Percentiles rank a stretch among this genome's conserved stretches.
These are phyloP conservation scores for Silene conica DNA, from an alignment of 148 eudicot genomes.

Conservation along the genomic window DNA sequence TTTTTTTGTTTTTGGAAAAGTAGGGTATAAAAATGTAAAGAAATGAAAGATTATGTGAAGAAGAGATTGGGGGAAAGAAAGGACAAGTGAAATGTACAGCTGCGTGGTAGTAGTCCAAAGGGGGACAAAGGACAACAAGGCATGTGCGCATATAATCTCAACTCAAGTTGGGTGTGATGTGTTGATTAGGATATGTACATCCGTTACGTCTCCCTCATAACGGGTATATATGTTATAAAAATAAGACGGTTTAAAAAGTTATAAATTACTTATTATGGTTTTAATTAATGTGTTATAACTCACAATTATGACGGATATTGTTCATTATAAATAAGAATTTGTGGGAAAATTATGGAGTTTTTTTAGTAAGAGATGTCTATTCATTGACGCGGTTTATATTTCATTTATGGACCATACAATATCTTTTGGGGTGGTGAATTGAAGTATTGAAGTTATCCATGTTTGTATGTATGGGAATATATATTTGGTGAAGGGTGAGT, in stretches of 20 bases:
- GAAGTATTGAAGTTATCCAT: neutral
- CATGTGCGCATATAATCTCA: slow-evolving; percentile 14
- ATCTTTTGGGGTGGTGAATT: neutral
- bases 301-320: too few relatives aligned
- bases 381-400: slow-evolving; percentile 3
- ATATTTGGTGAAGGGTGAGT: neutral
- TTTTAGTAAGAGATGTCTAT: neutral
- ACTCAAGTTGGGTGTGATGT: neutral
- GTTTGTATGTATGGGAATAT: neutral
- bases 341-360: neutral
- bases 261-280: too few relatives aligned
- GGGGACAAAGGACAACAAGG: slow-evolving; percentile 14
- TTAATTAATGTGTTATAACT: too few relatives aligned
- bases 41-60: neutral
- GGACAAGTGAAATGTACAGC: slow-evolving; percentile 9
- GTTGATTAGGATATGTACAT: too few relatives aligned
- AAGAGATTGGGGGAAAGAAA: neutral
- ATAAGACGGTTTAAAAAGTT: too few relatives aligned
- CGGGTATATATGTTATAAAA: too few relatives aligned
- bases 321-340: too few relatives aligned
- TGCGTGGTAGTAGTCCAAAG: neutral
- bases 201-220: too few relatives aligned
- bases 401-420: slow-evolving; percentile 2
- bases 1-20: too few relatives aligned
- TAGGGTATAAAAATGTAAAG: neutral